phyloP scores from a whole-genome alignment of 2,329 filamentous ascomycete species.

The Zymoseptoria pseudotritici region DNA sequence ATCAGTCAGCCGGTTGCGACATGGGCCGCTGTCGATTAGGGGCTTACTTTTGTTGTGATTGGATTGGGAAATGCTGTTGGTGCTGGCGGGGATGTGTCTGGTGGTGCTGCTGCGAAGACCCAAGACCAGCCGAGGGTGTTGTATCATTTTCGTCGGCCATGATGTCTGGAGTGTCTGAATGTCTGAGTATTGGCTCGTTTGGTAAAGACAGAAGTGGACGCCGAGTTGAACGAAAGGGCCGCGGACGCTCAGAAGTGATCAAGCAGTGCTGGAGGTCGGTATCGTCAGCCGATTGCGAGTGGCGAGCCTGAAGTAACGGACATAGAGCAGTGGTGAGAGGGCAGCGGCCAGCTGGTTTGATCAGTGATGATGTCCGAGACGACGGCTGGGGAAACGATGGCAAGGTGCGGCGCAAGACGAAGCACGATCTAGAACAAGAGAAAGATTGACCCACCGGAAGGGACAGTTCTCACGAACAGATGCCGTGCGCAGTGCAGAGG shows the following conservation, averaged over 20 bases:
- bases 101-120: not conserved
- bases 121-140: not conserved
- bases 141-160: not conserved
- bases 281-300: not conserved
- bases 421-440: not conserved
- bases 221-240: not conserved
- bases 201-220: not conserved
- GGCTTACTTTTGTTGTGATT: conserved; percentile 48
- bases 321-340: not conserved
- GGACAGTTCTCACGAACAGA: not conserved
- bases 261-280: not conserved
- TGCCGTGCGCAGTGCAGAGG: not conserved
- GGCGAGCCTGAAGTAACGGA: not conserved
- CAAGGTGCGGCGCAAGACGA: too few relatives aligned
- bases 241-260: not conserved
- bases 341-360: not conserved
- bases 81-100: not conserved
- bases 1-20: not conserved
- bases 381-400: not conserved
- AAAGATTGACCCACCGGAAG: not conserved
- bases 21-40: conserved; percentile 30
- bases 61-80: conserved; percentile 33
- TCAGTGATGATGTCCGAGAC: not conserved
- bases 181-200: not conserved
- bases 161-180: not conserved